These are phyloP conservation scores for Candida dajiaensis DNA, from an alignment of 805 yeast genomes.

Conservation along the genomic window DNA sequence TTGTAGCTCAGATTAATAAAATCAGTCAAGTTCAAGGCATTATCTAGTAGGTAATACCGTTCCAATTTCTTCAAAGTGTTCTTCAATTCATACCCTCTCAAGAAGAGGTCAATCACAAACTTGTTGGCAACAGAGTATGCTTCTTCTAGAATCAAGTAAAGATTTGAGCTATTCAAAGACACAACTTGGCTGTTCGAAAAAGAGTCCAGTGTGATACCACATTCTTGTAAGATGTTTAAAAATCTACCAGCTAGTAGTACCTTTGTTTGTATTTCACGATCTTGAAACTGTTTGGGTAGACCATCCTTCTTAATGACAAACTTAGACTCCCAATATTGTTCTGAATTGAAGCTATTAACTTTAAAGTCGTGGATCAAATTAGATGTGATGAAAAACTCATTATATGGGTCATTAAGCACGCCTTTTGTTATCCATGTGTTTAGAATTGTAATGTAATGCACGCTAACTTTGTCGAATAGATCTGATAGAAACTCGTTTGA, in stretches of 20 bases:
- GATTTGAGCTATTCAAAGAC: slow-evolving; percentile 32
- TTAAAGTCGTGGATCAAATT: slow-evolving; percentile 21
- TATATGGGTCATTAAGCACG: slow-evolving; percentile 65
- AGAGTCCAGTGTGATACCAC: slow-evolving; percentile 37
- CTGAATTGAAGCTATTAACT: slow-evolving; percentile 34
- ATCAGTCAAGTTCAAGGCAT: slow-evolving; percentile 43
- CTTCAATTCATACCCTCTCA: slow-evolving; percentile 52
- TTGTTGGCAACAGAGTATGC: slow-evolving; percentile 67
- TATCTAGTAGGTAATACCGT: slow-evolving; percentile 49
- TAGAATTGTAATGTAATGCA: slow-evolving; percentile 59
- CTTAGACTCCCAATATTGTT: slow-evolving; percentile 68
- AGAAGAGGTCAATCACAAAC: slow-evolving; percentile 48
- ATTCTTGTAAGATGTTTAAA: slow-evolving; percentile 62
- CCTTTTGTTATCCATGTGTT: slow-evolving; percentile 81
- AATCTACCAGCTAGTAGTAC: slow-evolving; percentile 81
- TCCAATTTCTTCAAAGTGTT: slow-evolving; percentile 45
- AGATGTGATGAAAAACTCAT: slow-evolving; percentile 70
- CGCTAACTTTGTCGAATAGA: slow-evolving; percentile 54
- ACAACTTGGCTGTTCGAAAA: slow-evolving; percentile 24
- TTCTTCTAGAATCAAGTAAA: slow-evolving; percentile 49
- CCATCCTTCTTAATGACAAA: slow-evolving; percentile 74
- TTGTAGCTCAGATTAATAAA: slow-evolving; percentile 45
- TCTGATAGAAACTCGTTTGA: slow-evolving; percentile 45
- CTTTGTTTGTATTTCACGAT: slow-evolving; percentile 49
- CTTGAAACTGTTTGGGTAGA: slow-evolving; percentile 56